Conservation (phyloP, 2,329 filamentous ascomycete genomes). For the Aspergillus floridensis region DNA sequence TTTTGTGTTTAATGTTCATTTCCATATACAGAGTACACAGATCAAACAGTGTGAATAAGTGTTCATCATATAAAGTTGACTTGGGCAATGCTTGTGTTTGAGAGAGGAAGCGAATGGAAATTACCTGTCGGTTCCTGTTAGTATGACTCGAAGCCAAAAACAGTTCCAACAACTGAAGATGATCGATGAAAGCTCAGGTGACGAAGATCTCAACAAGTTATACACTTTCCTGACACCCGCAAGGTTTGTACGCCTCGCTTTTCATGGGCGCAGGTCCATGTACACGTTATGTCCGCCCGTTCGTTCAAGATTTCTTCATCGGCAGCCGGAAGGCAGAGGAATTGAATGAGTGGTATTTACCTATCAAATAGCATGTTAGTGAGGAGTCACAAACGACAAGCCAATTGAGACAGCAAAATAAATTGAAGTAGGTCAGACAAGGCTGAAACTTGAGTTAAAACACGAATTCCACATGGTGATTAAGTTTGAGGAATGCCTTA, state of each 20-base stretch:
- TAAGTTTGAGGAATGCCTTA: constrained; percentile 68
- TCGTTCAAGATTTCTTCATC: constrained; percentile 66
- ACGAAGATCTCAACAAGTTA: constrained; percentile 68
- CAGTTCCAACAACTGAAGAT: constrained; percentile 19
- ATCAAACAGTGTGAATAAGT: constrained; percentile 71
- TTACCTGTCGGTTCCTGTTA: constrained; percentile 29
- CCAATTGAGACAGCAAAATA: constrained; percentile 17
- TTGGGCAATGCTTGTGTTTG: constrained; percentile 19
- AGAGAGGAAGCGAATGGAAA: constrained; percentile 17
- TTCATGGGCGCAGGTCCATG: constrained; percentile 51
- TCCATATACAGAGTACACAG: constrained; percentile 52
- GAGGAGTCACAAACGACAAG: constrained; percentile 16
- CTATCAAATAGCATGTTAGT: constrained; percentile 34
- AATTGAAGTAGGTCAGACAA: constrained; percentile 56
- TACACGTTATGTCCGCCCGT: constrained; percentile 66
- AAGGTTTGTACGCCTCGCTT: constrained; percentile 64
- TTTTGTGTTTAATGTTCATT: constrained; percentile 63
- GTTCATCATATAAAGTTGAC: constrained; percentile 60
- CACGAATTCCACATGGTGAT: constrained; percentile 62
- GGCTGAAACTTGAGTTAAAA: constrained; percentile 64
- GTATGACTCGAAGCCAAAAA: constrained; percentile 16
- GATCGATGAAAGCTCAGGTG: constrained; percentile 53
- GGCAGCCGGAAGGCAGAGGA: constrained; percentile 22
- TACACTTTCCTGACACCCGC: constrained; percentile 53
- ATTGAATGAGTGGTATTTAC: constrained; percentile 28